Conservation (phyloP, 352 stramenopile species). For the Phytopythium helicoides region DNA sequence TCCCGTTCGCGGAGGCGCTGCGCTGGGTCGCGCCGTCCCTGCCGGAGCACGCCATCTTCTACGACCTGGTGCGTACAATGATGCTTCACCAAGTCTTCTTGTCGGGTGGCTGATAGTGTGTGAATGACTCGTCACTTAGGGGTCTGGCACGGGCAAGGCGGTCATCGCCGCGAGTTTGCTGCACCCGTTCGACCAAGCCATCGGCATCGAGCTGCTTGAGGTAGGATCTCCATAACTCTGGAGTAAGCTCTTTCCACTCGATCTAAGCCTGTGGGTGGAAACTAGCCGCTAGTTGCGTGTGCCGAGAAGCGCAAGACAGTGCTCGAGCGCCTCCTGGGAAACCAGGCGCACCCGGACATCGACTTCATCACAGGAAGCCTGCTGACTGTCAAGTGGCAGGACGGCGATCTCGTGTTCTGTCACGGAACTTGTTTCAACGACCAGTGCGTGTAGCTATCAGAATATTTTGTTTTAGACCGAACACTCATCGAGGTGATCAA, state of each 20-base stretch:
- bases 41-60: slow-evolving; percentile 74
- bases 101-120: not conserved
- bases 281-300: slow-evolving; percentile 64
- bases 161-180: slow-evolving; percentile 75
- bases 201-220: slow-evolving; percentile 79
- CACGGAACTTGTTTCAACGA: slow-evolving; percentile 85
- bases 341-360: slow-evolving; percentile 51
- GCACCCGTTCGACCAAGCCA: slow-evolving; percentile 80
- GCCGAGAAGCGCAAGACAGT: slow-evolving; percentile 67
- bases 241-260: no score
- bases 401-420: slow-evolving; percentile 81
- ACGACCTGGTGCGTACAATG: slow-evolving; percentile 60
- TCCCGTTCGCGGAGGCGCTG: slow-evolving; percentile 77
- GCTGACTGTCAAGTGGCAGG: slow-evolving; percentile 59
- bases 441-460: slow-evolving; percentile 36
- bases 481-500: not conserved
- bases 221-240: slow-evolving; percentile 19
- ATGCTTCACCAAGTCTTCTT: not conserved
- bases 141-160: slow-evolving; percentile 78
- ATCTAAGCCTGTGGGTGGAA: not conserved
- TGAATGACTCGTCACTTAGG: slow-evolving; percentile 25
- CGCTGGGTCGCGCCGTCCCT: slow-evolving; percentile 58
- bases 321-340: slow-evolving; percentile 40
- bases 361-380: slow-evolving; percentile 73
- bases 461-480: not conserved